These are phyloP conservation scores for Kodamaea suecica DNA, from an alignment of 1,139 yeast genomes.

Conservation along the genomic window DNA sequence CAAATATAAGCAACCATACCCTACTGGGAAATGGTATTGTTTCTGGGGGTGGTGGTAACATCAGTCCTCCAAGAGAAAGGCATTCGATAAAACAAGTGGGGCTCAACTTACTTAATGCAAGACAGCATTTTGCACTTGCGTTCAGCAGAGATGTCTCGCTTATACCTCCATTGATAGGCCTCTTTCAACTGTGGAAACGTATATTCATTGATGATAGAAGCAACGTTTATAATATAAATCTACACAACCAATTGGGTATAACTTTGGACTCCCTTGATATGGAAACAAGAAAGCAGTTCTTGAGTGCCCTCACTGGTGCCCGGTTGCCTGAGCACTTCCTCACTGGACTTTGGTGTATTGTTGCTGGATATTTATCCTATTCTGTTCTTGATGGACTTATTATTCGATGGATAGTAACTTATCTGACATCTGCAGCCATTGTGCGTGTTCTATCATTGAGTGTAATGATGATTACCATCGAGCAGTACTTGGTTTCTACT, in stretches of 20 bases:
- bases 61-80: conserved; percentile 8
- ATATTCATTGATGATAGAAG: conserved; percentile 27
- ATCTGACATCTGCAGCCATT: conserved; percentile 84
- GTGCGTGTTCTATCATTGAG: conserved; percentile 82
- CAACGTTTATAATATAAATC: conserved; percentile 8
- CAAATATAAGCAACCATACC: neutral
- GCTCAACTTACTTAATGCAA: conserved; percentile 63
- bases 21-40: too few species aligned
- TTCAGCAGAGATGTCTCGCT: conserved; percentile 71
- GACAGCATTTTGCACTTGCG: conserved; percentile 73
- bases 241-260: conserved; percentile 9
- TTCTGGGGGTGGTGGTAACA: conserved; percentile 6
- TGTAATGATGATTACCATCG: conserved; percentile 64
- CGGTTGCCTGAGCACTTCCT: conserved; percentile 67
- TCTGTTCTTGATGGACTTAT: conserved; percentile 85
- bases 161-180: conserved; percentile 59
- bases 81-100: conserved; percentile 54
- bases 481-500: conserved; percentile 63
- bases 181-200: conserved; percentile 53
- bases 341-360: conserved; percentile 80
- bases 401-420: conserved; percentile 91
- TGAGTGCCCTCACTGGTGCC: conserved; percentile 45
- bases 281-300: conserved; percentile 11
- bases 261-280: conserved; percentile 6
- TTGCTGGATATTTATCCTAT: conserved; percentile 79